Evolutionary conservation across 345 rosid genomes (phyloP), one percentile per base, ranked within the genome.

Genomic region (Combretum micranthum): DNA sequence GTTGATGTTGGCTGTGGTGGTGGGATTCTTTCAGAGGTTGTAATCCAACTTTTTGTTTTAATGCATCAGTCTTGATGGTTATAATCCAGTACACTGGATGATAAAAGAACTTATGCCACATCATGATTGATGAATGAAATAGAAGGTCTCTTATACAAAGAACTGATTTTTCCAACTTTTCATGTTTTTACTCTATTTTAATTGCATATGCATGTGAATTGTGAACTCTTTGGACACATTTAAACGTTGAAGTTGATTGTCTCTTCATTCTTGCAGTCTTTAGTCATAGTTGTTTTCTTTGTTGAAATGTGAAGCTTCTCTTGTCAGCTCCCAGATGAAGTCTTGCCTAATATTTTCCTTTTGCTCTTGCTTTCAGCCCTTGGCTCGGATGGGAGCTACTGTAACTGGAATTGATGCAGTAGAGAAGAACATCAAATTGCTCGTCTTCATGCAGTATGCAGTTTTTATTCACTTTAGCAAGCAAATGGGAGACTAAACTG

Each of bases 1-100:
- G 66, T 75, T 20, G 99, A 93, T 63, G 86, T 93, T 19, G 99
- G 97, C 47, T 93, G 97, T 50, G 97, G 97, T 7, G 99, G 99
- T 10, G 99, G 97, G 59, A 78, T 93, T 58, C 96, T 93, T 54
- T 85, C 96, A 3, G 99, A 93, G 96, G 99, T 89, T 73, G 49
- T 10, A 20, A 50, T 17, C 37, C 44, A 9, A 2, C 43, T 50
- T 13, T 20, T 37, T 20, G 11, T 47, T 49, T 44, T 32, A 13
- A 32, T 11, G 9, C 39, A 32, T 32, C 9, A 7, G 9, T 32
- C 10, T 32, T 32, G 39, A 32, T 32, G 39, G 5, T 32, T 7
- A 32, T 32, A 32, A 32, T 32, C 39, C 39, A 7, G 7, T 32
- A 4, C 9, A 32, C 9, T 2, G 39, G 9, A 32, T 32, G 39